Evolutionary conservation across 108 stramenopile species (phyloP), one percentile per base, ranked within the genome.

Genomic region (Discostella pseudostelligera): DNA sequence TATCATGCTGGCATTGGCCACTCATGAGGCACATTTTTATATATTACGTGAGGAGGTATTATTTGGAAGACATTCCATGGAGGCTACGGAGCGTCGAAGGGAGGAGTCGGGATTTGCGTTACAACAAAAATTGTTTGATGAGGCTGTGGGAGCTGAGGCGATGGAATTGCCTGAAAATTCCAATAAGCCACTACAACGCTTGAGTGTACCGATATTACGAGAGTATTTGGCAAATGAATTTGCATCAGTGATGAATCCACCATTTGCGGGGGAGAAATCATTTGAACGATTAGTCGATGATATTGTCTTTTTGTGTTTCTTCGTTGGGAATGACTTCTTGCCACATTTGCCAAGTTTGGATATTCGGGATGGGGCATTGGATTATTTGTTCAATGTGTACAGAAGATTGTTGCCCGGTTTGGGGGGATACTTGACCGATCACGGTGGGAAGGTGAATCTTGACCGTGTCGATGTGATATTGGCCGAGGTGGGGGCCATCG

Each of bases 1-100:
- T 8, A 99, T 99, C 87, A 99, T 99, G 99, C 78, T 99, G 44
- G 97, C 90, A 3, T 81, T 99, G 50, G 99, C 97, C 14, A 98
- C 97, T 7, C 99, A 99, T 70, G 99, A 99, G 80, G 87, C 89
- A 3, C 93, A 96, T 68, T 99, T 99, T 80, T 96, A 94, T 43
- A 97, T 99, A 59, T 79, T 97, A 21, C 65, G 99, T 25, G 97
- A 99, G 72, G 84, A 97, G 72, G 97, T 97, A 4, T 36, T 87
- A 42, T 95, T 95, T 67, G 94, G 94, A 25, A 61, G 94, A 37
- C 84, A 81, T 60, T 87, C 86, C 1, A 57, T 75, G 28, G 90
- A 92, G 68, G 54, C 62, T 43, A 67, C 74, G 22, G 85, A 95
- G 61, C 75, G 72, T 42, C 62, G 87, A 35, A 86, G 87, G 62